Base-by-base conservation (phyloP, 257 asterid species). In the Buddleja alternifolia region DNA sequence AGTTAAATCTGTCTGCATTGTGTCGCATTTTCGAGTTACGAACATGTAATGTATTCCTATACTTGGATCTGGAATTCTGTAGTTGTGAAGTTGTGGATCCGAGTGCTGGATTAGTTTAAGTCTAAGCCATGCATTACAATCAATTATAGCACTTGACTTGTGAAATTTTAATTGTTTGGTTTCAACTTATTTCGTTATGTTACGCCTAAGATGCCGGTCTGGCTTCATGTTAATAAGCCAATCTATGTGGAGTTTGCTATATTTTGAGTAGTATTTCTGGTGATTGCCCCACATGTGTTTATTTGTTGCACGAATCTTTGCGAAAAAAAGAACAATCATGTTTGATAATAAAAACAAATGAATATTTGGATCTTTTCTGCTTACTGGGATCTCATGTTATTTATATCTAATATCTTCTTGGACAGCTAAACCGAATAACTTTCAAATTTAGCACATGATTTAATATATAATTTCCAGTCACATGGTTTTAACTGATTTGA, bases 1-100 rank as follows among this genome's bases (percentile, higher is more conserved):
- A 24, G 77, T 73, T 73, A 76, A 60, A 70, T 82, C 65, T 17
- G 76, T 76, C 48, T 16, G 86, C 82, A 70, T 76, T 66, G 80
- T 61, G 11, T 55, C 77, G 24, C 76, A 16, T 34, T 69, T 66
- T 20, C 81, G 65, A 56, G 67, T 80, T 66, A 6, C 47, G 46
- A 66, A 63, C 71, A 63, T 57, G 72, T 72, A 83, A 44, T 46
- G 45, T 60, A 25, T 23, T 63, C 60, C 60, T 39, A 52, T 52
- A 48, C 44, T 75, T 78, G 63, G 84, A 83, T 77, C 80, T 76
- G 73, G 73, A 32, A 3, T 55, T 53, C 10, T 23, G 40, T 52
- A 12, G 14, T 1, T 14, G 42, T 19, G 37, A 15, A 46, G 63
- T 69, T 63, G 62, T 70, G 72, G 87, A 77, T 83, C 80, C 63